These are phyloP conservation scores for Trametes punicea DNA, from an alignment of 768 basidiomycete genomes.

Conservation along the genomic window DNA sequence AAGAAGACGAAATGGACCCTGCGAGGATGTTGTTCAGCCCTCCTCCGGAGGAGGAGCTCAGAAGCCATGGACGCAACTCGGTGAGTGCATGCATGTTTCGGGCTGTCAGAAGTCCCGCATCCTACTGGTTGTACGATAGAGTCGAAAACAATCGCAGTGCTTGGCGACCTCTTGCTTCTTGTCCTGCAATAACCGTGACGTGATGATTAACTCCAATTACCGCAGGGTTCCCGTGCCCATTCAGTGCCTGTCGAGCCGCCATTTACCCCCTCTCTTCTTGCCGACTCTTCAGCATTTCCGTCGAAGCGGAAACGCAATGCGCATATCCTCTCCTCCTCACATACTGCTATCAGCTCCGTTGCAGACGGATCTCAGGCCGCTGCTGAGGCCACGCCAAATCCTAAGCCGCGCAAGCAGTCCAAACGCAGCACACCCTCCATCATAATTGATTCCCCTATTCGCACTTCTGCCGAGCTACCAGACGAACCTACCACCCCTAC, in stretches of 20 bases:
- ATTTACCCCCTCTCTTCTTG: constrained; percentile 15
- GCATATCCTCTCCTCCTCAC: constrained; percentile 21
- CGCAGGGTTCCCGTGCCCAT: constrained; percentile 20
- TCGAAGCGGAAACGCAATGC: constrained; percentile 40
- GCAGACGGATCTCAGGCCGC: constrained; percentile 19
- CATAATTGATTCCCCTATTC: constrained; percentile 28
- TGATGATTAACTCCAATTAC: neutral
- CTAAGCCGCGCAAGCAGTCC: constrained; percentile 54
- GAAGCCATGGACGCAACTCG: constrained; percentile 18
- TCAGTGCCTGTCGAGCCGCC: constrained; percentile 17
- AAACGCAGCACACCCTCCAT: constrained; percentile 21
- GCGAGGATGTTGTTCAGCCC: constrained; percentile 48
- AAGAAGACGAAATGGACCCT: constrained; percentile 20
- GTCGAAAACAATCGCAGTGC: too few species aligned
- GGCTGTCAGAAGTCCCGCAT: neutral
- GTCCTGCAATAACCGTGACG: too few species aligned
- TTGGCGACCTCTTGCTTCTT: too few species aligned
- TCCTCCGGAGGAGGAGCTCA: constrained; percentile 56
- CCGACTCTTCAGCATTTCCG: constrained; percentile 2
- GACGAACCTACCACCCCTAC: constrained; percentile 26
- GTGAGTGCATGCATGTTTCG: constrained; percentile 17
- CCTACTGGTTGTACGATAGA: neutral
- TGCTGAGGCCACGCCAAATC: constrained; percentile 52
- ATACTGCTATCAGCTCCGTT: constrained; percentile 10
- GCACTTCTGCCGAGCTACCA: constrained; percentile 18